phyloP scores from a whole-genome alignment of 83 land plant genomes.

The Larix sibirica region DNA sequence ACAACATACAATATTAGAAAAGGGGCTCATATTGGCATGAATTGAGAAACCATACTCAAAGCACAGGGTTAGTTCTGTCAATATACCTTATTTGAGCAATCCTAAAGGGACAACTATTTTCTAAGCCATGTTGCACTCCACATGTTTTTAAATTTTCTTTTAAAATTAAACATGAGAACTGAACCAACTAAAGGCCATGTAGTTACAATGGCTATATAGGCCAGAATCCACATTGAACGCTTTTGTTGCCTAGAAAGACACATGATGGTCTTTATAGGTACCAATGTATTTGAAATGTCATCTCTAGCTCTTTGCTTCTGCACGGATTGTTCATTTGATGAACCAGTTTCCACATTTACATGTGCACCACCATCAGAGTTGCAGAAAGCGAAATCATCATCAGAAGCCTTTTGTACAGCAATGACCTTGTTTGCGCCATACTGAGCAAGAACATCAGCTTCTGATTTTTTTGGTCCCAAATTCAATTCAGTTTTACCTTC shows the following conservation, averaged over 20 bases:
- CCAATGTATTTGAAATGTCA: neutral
- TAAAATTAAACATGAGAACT: conserved; percentile 34
- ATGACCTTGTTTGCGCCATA: neutral
- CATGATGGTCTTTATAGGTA: conserved; percentile 30
- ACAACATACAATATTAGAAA: neutral
- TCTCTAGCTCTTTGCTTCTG: neutral
- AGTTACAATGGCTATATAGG: conserved; percentile 72
- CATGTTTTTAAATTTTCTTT: conserved; percentile 26
- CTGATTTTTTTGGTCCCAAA: neutral
- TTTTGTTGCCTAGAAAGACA: conserved; percentile 28
- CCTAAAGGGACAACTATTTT: neutral
- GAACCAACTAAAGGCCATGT: conserved; percentile 84
- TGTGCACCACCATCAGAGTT: neutral
- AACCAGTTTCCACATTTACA: neutral
- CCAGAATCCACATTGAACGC: conserved; percentile 72
- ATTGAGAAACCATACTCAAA: neutral
- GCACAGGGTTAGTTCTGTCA: neutral
- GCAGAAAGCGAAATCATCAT: neutral
- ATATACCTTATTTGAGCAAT: neutral
- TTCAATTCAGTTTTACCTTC: neutral
- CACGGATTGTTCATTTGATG: neutral
- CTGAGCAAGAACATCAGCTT: neutral
- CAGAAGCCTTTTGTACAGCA: neutral
- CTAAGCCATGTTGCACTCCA: neutral
- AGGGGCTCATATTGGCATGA: neutral